phyloP scores from a whole-genome alignment of 805 yeast genomes.

The Hanseniaspora opuntiae region DNA sequence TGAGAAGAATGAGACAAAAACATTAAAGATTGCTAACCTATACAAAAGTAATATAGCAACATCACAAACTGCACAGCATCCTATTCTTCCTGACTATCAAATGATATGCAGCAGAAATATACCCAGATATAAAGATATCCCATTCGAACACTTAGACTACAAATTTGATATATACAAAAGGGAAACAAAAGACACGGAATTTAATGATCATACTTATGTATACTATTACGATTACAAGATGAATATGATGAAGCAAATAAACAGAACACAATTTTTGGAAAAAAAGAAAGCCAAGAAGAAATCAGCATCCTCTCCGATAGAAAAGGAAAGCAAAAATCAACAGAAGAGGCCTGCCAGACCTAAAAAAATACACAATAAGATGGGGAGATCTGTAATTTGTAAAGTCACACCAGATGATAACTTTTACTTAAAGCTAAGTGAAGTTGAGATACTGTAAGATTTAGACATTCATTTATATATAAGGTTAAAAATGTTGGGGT shows the following conservation, averaged over 20 bases:
- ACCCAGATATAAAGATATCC: background rate
- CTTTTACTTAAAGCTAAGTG: background rate
- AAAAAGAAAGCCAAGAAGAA: background rate
- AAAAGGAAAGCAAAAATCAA: background rate
- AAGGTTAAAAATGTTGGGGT: slow-evolving; percentile 6
- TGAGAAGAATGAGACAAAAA: background rate
- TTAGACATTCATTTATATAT: background rate
- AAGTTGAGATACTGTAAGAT: background rate
- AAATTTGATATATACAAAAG: background rate
- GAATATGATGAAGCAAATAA: background rate
- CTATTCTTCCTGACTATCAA: slow-evolving; percentile 6
- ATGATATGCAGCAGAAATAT: background rate
- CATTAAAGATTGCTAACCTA: background rate
- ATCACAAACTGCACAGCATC: slow-evolving; percentile 4
- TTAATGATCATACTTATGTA: slow-evolving; percentile 3
- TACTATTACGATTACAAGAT: background rate
- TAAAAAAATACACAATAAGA: background rate
- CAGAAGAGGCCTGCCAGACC: background rate
- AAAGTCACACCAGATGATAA: background rate
- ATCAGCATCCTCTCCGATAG: background rate
- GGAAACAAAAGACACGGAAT: background rate
- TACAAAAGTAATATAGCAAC: slow-evolving; percentile 1
- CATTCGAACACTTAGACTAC: slow-evolving; percentile 1
- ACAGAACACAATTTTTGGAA: background rate
- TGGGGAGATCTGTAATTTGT: slow-evolving; percentile 4